Percentiles rank a stretch among this genome's conserved stretches.
Conservation (phyloP, 2,329 filamentous ascomycete species). For the Alternaria consortialis region DNA sequence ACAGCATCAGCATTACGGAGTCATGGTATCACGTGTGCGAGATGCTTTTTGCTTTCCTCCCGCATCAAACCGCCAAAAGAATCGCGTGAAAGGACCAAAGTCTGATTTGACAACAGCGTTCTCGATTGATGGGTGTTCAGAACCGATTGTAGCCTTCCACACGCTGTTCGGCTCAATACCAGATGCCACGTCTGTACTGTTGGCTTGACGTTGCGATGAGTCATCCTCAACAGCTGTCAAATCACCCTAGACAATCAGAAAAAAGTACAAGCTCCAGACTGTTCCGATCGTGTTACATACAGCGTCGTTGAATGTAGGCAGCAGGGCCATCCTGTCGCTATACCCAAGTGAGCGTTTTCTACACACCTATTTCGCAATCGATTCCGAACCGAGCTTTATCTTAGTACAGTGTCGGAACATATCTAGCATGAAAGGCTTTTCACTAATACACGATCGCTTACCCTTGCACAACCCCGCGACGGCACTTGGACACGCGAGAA, state of each 20-base stretch:
- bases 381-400: not conserved
- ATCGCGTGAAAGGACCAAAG: no score
- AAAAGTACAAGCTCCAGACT: not conserved
- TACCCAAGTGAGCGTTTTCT: not conserved
- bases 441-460: not conserved
- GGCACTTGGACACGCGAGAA: conserved; percentile 2
- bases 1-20: not conserved
- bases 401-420: not conserved
- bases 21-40: not conserved
- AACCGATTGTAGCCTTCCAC: not conserved
- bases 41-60: not conserved
- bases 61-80: not conserved
- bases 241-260: not conserved
- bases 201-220: not conserved
- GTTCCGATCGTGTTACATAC: not conserved
- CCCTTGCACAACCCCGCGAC: not conserved
- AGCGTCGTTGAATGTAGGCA: not conserved
- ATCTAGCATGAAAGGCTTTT: not conserved
- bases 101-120: not conserved
- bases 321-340: not conserved
- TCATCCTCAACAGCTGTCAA: not conserved
- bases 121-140: not conserved
- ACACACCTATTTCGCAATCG: not conserved
- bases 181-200: not conserved
- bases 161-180: no score